Evolutionary conservation across 2,329 filamentous ascomycete genomes (phyloP).

Genomic region (Metarhizium guizhouense): DNA sequence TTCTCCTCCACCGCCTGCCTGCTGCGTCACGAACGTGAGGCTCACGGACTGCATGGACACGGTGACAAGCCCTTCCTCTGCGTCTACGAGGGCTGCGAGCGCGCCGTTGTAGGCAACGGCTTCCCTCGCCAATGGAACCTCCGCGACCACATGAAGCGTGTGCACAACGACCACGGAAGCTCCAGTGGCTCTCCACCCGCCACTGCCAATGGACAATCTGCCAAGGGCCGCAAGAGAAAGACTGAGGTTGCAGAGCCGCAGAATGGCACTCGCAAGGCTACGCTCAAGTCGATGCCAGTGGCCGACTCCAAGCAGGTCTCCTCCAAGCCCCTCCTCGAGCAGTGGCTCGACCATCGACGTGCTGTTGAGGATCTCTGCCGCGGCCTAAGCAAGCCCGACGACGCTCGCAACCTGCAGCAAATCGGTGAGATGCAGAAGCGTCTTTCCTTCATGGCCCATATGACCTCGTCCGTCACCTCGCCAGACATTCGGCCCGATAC

Average conservation of each 20-base stretch:
- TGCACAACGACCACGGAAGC: conserved; percentile 59
- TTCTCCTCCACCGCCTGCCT: conserved; percentile 95
- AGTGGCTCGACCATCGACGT: conserved; percentile 55
- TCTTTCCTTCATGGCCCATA: conserved; percentile 42
- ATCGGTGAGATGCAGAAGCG: conserved; percentile 42
- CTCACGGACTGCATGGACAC: conserved; percentile 91
- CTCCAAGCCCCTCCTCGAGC: conserved; percentile 35
- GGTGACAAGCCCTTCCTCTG: conserved; percentile 89
- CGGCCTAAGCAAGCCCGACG: conserved; percentile 39
- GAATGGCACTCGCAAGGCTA: conserved; percentile 38
- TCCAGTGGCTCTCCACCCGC: conserved; percentile 32
- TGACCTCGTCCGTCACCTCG: conserved; percentile 19
- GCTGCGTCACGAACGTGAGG: conserved; percentile 89
- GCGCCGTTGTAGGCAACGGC: conserved; percentile 71
- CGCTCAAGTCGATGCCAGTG: conserved; percentile 30
- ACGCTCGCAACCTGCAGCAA: conserved; percentile 43
- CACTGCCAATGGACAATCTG: conserved; percentile 19
- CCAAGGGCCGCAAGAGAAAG: conserved; percentile 51
- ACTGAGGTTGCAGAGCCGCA: conserved; percentile 36
- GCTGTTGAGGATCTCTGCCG: conserved; percentile 51
- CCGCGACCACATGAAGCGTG: conserved; percentile 92
- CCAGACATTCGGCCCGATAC: not conserved
- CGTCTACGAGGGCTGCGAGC: conserved; percentile 79
- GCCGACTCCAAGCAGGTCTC: conserved; percentile 23
- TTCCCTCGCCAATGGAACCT: conserved; percentile 96